These are phyloP conservation scores for Colletotrichum karsti DNA, from an alignment of 2,329 filamentous ascomycete species.

Conservation along the genomic window DNA sequence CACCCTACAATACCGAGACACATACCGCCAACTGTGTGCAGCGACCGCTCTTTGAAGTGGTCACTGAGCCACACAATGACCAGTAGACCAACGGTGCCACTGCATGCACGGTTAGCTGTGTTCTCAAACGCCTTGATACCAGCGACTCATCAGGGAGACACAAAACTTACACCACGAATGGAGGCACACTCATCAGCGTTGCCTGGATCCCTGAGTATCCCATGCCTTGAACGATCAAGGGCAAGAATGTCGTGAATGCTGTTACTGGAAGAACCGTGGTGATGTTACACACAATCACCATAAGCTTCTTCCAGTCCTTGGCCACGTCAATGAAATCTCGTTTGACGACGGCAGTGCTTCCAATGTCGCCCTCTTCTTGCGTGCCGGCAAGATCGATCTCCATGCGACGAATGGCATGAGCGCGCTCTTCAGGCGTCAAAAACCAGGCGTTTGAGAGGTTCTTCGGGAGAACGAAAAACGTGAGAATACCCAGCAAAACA, in stretches of 20 bases:
- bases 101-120: constrained; percentile 12
- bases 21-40: constrained; percentile 33
- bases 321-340: background rate
- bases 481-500: constrained; percentile 31
- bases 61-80: constrained; percentile 32
- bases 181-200: background rate
- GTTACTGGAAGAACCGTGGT: constrained; percentile 5
- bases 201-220: background rate
- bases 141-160: no score
- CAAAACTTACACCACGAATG: constrained; percentile 18
- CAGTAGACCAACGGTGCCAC: constrained; percentile 23
- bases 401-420: background rate
- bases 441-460: background rate
- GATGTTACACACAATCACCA: background rate
- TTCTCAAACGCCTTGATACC: no score
- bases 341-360: background rate
- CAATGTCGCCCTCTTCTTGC: background rate
- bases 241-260: constrained; percentile 1
- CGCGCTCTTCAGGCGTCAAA: background rate
- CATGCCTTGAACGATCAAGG: constrained; percentile 1
- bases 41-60: constrained; percentile 31
- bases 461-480: constrained; percentile 34
- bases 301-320: background rate
- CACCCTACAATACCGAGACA: constrained; percentile 29
- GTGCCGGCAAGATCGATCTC: background rate